phyloP scores from a whole-genome alignment of 2,329 filamentous ascomycete species.

The Pseudocercospora eumusae region DNA sequence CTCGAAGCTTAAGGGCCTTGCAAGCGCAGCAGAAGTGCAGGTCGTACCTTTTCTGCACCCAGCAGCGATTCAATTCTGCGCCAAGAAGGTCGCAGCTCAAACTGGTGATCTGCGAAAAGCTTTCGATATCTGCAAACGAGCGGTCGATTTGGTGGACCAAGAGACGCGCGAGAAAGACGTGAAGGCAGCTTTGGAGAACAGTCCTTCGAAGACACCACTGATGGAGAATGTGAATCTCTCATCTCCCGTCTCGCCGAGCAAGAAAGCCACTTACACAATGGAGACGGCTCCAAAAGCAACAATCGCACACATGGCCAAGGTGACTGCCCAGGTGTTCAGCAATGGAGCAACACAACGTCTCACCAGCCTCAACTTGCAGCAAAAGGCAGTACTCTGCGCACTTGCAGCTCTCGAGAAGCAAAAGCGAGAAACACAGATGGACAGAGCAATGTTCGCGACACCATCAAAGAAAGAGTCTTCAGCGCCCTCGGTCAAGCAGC shows the following conservation, averaged over 20 bases:
- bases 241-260: conserved; percentile 52
- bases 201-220: conserved; percentile 72
- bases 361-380: conserved; percentile 86
- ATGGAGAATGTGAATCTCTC: conserved; percentile 79
- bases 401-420: conserved; percentile 83
- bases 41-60: conserved; percentile 85
- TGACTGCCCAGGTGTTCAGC: conserved; percentile 85
- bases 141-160: conserved; percentile 83
- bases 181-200: conserved; percentile 55
- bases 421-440: conserved; percentile 52
- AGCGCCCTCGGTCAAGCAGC: conserved; percentile 77
- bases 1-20: conserved; percentile 72
- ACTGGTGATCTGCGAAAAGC: conserved; percentile 93
- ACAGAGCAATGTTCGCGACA: conserved; percentile 40
- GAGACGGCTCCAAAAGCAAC: conserved; percentile 84
- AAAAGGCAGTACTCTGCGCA: conserved; percentile 91
- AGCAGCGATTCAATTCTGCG: conserved; percentile 87
- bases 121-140: conserved; percentile 88
- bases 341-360: conserved; percentile 85
- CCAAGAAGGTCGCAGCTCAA: conserved; percentile 91
- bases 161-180: conserved; percentile 77
- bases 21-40: conserved; percentile 41
- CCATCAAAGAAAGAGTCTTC: conserved; percentile 45
- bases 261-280: conserved; percentile 59
- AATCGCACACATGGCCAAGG: conserved; percentile 86